phyloP scores from a whole-genome alignment of 768 basidiomycete species.

The Tricholoma terreum region DNA sequence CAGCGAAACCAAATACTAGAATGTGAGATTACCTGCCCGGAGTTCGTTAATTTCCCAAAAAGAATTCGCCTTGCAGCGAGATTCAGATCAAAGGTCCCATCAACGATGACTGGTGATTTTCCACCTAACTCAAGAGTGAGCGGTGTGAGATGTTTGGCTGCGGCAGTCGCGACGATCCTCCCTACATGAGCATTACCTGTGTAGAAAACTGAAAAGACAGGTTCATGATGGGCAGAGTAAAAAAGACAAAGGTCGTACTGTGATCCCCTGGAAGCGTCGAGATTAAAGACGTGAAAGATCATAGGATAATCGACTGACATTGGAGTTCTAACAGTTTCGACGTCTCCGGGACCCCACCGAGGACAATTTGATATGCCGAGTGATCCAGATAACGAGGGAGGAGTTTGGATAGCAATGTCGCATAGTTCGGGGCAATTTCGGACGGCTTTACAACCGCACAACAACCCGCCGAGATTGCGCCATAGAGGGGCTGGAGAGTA shows the following conservation, averaged over 20 bases:
- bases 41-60: conserved; percentile 64
- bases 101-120: conserved; percentile 46
- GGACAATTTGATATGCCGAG: conserved; percentile 49
- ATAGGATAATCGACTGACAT: conserved; percentile 27
- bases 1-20: background rate
- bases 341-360: conserved; percentile 57
- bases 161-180: conserved; percentile 48
- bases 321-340: conserved; percentile 48
- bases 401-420: conserved; percentile 49
- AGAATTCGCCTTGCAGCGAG: conserved; percentile 62
- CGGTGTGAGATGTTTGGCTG: conserved; percentile 53
- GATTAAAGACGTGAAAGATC: background rate
- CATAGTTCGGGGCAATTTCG: conserved; percentile 51
- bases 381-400: conserved; percentile 51
- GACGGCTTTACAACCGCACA: conserved; percentile 66
- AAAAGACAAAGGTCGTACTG: conserved; percentile 11
- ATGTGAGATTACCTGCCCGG: conserved; percentile 48
- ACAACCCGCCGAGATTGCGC: conserved; percentile 75
- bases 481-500: conserved; percentile 55
- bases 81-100: conserved; percentile 27
- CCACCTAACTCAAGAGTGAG: conserved; percentile 56
- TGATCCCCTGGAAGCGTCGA: conserved; percentile 24
- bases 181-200: conserved; percentile 46
- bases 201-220: conserved; percentile 34
- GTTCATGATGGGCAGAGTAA: background rate